Conservation (phyloP, 2,329 filamentous ascomycete genomes). For the Ilyonectria robusta region DNA sequence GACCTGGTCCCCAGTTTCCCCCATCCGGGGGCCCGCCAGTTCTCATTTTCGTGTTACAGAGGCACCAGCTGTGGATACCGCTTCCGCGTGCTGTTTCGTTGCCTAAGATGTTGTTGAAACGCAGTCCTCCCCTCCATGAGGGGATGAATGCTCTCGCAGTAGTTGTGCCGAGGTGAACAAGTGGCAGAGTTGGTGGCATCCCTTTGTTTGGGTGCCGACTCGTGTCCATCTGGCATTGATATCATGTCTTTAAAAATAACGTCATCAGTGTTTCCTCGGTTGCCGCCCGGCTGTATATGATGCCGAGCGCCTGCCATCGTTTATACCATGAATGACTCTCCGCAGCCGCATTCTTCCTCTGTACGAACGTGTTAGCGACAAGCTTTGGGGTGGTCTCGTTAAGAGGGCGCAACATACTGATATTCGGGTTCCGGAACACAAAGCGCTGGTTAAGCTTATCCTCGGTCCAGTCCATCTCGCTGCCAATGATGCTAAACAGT, state of each 20-base stretch:
- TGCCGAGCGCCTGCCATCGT: constrained; percentile 5
- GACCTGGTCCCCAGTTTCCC: constrained; percentile 15
- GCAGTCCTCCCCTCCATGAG: neutral
- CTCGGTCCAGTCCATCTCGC: constrained; percentile 99
- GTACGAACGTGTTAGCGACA: constrained; percentile 51
- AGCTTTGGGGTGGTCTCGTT: neutral
- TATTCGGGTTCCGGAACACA: constrained; percentile 97
- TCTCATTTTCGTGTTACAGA: constrained; percentile 40
- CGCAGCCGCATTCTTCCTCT: constrained; percentile 97
- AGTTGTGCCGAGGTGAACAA: constrained; percentile 1
- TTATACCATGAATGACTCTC: constrained; percentile 93
- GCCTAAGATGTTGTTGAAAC: constrained; percentile 3
- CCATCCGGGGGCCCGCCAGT: constrained; percentile 21
- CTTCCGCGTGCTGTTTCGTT: constrained; percentile 33
- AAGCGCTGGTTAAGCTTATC: constrained; percentile 94
- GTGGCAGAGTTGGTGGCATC: constrained; percentile 1
- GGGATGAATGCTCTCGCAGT: constrained; percentile 6
- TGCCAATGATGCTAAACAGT: constrained; percentile 97
- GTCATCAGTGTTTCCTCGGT: constrained; percentile 13
- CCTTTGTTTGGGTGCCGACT: neutral
- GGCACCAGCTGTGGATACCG: constrained; percentile 34
- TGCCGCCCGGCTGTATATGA: constrained; percentile 5
- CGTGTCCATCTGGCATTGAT: constrained; percentile 31
- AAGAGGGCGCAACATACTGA: constrained; percentile 78
- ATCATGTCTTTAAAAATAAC: constrained; percentile 32